Evolutionary conservation across 257 asterid genomes (phyloP).

Genomic region (Solanum arcanum): DNA sequence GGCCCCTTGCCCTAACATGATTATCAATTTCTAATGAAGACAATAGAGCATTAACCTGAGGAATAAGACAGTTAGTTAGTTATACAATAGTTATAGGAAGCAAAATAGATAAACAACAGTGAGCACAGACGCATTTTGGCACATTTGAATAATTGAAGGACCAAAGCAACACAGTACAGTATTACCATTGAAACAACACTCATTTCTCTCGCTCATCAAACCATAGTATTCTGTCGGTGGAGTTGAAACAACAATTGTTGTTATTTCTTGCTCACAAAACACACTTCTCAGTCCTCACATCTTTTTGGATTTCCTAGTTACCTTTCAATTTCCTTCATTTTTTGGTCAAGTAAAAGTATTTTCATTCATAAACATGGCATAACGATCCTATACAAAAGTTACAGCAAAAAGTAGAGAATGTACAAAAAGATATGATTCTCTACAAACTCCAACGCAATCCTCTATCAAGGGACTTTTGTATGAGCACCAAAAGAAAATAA

Average conservation of each 20-base stretch:
- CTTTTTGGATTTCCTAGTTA: not conserved
- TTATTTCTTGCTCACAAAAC: not conserved
- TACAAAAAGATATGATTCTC: not conserved
- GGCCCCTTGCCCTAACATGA: slow-evolving; percentile 64
- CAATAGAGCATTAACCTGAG: slow-evolving; percentile 86
- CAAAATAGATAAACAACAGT: not conserved
- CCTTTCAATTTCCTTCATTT: not conserved
- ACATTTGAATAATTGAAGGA: not conserved
- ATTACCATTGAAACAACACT: not conserved
- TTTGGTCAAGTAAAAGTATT: not conserved
- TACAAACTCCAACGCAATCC: not conserved
- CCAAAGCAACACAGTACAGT: not conserved
- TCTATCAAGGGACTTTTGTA: not conserved
- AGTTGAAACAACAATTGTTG: not conserved
- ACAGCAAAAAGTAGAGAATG: not conserved
- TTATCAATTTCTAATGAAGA: slow-evolving; percentile 83
- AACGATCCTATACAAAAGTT: not conserved
- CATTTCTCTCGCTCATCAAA: not conserved
- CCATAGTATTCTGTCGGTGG: not conserved
- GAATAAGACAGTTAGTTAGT: not conserved
- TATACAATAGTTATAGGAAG: not conserved
- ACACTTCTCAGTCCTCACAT: not conserved
- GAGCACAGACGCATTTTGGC: not conserved
- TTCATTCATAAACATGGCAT: not conserved
- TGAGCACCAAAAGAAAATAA: not conserved